A percentile compares a stretch with the other conserved stretches of the same genome.
These are phyloP conservation scores for Chlorella sp. DNA, from an alignment of 139 green algal species.

Conservation along the genomic window DNA sequence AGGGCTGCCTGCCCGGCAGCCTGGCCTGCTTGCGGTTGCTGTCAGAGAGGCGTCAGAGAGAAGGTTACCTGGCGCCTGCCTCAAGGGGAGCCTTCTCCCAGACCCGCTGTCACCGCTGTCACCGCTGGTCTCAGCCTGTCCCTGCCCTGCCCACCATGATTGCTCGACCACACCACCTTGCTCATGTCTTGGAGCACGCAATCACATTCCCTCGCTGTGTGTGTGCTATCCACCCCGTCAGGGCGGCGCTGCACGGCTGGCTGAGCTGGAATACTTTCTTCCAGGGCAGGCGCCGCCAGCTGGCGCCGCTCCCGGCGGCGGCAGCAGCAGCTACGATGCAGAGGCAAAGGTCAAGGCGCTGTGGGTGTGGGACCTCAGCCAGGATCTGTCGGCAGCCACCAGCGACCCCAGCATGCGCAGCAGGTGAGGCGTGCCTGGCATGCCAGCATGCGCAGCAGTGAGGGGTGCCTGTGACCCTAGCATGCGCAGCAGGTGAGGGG, in stretches of 20 bases:
- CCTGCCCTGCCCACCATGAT: too few relatives aligned
- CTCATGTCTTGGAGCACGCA: not conserved
- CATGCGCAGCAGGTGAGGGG: too few relatives aligned
- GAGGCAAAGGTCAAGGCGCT: constrained; percentile 26
- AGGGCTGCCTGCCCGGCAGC: not conserved
- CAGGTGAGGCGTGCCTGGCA: not conserved
- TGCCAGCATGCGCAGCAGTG: not conserved
- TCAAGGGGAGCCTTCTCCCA: too few relatives aligned
- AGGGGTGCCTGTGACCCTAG: not conserved
- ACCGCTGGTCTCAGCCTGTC: not conserved
- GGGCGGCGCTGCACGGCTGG: constrained; percentile 8
- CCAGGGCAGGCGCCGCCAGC: not conserved
- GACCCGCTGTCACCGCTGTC: not conserved
- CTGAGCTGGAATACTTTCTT: constrained; percentile 35
- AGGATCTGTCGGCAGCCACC: constrained; percentile 10
- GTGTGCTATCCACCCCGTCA: not conserved
- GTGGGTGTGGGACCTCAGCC: constrained; percentile 38
- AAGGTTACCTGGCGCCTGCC: too few relatives aligned
- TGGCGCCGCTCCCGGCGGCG: not conserved
- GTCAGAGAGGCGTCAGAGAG: too few relatives aligned
- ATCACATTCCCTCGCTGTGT: not conserved
- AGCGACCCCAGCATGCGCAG: not conserved
- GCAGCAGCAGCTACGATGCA: not conserved
- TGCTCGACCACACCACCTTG: not conserved
- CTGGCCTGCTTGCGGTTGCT: too few relatives aligned